Evolutionary conservation across 768 basidiomycete genomes (phyloP).

Genomic region (Phylloporus sp.): DNA sequence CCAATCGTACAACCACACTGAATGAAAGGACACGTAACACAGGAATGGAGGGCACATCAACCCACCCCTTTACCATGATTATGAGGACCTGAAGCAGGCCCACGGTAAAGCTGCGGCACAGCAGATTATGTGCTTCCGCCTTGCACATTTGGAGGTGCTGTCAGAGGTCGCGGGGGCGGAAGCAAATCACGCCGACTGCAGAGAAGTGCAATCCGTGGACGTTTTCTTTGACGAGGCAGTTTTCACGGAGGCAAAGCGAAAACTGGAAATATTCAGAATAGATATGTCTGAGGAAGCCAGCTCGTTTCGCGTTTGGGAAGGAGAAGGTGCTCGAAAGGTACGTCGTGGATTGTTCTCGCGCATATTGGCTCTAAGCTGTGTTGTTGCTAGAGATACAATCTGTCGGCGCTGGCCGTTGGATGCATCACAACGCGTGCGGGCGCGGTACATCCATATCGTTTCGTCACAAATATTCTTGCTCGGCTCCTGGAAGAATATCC

Average conservation of each 20-base stretch:
- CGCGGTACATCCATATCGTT: constrained; percentile 65
- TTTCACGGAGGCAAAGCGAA: constrained; percentile 38
- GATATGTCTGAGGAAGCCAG: constrained; percentile 50
- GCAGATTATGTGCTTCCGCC: constrained; percentile 38
- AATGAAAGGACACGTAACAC: neutral
- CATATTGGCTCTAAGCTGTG: neutral
- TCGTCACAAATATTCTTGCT: constrained; percentile 54
- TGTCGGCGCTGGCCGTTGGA: constrained; percentile 44
- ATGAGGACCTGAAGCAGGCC: constrained; percentile 33
- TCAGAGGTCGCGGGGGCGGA: constrained; percentile 29
- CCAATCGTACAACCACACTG: neutral
- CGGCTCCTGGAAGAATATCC: constrained; percentile 49
- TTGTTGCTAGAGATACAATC: constrained; percentile 42
- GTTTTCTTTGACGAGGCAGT: constrained; percentile 29
- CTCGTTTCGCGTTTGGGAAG: constrained; percentile 26
- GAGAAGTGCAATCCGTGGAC: constrained; percentile 32
- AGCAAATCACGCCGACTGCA: constrained; percentile 23
- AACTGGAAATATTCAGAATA: constrained; percentile 39
- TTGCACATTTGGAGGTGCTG: constrained; percentile 34
- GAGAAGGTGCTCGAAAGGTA: constrained; percentile 33
- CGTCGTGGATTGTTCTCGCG: constrained; percentile 7
- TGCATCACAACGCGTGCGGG: constrained; percentile 52
- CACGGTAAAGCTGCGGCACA: constrained; percentile 38
- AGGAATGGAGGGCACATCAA: constrained; percentile 52
- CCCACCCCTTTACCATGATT: constrained; percentile 45